Conservation (phyloP, 768 basidiomycete species). For the Cystobasidium ongulense region DNA sequence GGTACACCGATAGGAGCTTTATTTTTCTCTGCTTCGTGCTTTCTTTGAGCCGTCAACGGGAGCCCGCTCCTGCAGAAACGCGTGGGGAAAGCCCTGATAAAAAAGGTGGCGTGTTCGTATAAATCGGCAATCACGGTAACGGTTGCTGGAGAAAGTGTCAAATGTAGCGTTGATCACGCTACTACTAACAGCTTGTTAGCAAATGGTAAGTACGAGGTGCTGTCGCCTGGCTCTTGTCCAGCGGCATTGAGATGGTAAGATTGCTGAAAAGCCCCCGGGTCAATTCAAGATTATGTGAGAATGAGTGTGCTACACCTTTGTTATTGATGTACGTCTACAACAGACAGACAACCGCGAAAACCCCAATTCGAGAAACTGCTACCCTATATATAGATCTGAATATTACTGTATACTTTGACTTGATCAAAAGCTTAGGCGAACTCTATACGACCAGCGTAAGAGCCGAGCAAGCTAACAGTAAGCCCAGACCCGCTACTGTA, state of each 20-base stretch:
- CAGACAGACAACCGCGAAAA: neutral
- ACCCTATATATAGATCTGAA: neutral
- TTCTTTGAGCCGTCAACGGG: too few relatives aligned
- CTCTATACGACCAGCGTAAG: neutral
- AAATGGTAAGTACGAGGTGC: too few relatives aligned
- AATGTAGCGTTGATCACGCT: too few relatives aligned
- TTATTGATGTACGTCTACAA: neutral
- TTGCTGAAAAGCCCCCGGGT: neutral
- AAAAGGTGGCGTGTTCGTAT: too few relatives aligned
- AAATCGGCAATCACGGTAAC: too few relatives aligned
- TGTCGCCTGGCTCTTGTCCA: too few relatives aligned
- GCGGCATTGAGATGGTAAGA: neutral
- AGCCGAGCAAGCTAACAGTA: neutral
- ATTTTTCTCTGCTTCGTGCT: too few relatives aligned
- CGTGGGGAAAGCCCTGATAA: too few relatives aligned
- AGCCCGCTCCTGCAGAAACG: too few relatives aligned
- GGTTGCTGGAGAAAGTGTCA: too few relatives aligned
- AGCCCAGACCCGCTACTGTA: neutral
- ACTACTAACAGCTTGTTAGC: too few relatives aligned
- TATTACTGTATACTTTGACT: neutral
- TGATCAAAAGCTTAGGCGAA: neutral
- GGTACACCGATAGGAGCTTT: too few relatives aligned
- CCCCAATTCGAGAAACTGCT: neutral
- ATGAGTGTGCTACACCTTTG: slow-evolving; percentile 1
- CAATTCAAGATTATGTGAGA: neutral